phyloP scores from a whole-genome alignment of 2,329 filamentous ascomycete species.

The Didymellaceae sp. region DNA sequence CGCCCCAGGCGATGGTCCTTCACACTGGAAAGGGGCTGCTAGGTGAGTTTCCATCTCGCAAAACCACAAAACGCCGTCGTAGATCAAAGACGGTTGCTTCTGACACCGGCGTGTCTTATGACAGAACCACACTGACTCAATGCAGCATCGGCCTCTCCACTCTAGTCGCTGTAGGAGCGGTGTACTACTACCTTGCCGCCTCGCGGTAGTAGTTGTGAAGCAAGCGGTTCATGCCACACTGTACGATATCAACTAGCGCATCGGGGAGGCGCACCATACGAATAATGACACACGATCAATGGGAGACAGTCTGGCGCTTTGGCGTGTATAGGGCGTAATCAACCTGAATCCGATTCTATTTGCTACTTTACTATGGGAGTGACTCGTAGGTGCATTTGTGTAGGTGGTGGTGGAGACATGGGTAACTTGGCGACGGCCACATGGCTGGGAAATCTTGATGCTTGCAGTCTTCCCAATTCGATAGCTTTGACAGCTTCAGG shows the following conservation, averaged over 20 bases:
- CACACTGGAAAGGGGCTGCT: conserved; percentile 29
- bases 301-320: conserved; percentile 1
- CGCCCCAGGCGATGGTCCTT: conserved; percentile 11
- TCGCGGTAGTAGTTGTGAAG: neutral
- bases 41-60: conserved; percentile 25
- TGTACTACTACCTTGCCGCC: conserved; percentile 5
- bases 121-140: neutral
- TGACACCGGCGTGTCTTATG: neutral
- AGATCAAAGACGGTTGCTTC: neutral
- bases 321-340: neutral
- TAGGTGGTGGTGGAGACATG: no score
- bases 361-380: no score
- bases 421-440: no score
- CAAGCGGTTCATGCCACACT: neutral
- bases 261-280: neutral
- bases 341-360: no score
- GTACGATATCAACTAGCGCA: conserved; percentile 3
- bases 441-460: no score
- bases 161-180: conserved; percentile 6
- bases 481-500: no score
- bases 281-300: conserved; percentile 7
- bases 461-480: no score
- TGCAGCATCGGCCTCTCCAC: conserved; percentile 9
- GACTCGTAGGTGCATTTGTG: no score
- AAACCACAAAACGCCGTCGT: neutral